Base-by-base conservation (phyloP, 2,329 filamentous ascomycete genomes). In the Neonectria ditissima region DNA sequence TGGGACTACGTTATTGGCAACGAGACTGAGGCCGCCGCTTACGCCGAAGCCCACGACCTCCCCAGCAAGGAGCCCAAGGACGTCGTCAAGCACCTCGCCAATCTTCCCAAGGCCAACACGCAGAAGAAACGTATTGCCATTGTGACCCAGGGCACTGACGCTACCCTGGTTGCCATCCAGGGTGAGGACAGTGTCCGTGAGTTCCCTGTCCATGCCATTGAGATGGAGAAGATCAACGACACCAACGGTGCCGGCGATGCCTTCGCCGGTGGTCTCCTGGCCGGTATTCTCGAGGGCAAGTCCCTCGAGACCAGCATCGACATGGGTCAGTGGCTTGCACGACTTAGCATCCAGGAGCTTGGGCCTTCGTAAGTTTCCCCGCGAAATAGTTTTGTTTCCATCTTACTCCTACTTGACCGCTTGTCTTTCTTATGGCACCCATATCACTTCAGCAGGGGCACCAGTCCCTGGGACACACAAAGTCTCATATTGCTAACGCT, bases 1-100 rank as follows among this genome's bases (percentile, higher is more conserved):
- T 97, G 94, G 86, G 94, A 98, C 83, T 97, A 95, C 82, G 86
- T 98, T 66, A 92, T 99, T 79, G 95, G 94, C 77, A 99, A 99
- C 83, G 96, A 99, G 89, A 92, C 92, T 70, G 96, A 99, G 84
- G 95, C 94, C 52, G 88, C 90, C 72, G 86, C 94, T 61, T 99
- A 95, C 82, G 92, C 94, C 69, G 90, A 94, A 79, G 90, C 90
- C 63, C 94, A 97, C 81, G 84, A 84, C 71, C 86, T 96, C 74
- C 84, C 85, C 71, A 91, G 88, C 72, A 91, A 90, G 74, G 91
- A 95, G 79, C 88, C 97, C 76, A 88, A 90, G 77, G 91, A 92
- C 80, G 95, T 98, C 75, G 94, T 92, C 72, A 91, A 92, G 84
- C 84, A 90, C 79, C 88, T 99, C 70, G 94, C 94, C 77, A 89